Percentiles rank a stretch among this genome's conserved stretches.
Evolutionary conservation across 305 asterid genomes (phyloP).

Genomic region (Fraxinus ornus): DNA sequence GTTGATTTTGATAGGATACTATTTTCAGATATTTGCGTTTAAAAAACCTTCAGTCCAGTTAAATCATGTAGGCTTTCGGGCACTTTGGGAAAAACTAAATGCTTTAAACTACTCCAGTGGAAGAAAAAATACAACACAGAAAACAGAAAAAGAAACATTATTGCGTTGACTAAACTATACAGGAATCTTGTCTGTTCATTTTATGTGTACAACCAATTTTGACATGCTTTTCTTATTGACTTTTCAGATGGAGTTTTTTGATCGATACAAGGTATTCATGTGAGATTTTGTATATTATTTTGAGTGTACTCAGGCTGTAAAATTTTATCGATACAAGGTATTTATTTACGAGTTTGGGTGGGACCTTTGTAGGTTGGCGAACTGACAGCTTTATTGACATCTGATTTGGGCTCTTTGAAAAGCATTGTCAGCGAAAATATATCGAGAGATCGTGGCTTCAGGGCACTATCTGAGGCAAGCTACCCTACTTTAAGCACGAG

Average conservation of each 20-base stretch:
- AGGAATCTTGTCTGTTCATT: neutral
- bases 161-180: neutral
- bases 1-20: neutral
- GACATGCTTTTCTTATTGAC: conserved; percentile 17
- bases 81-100: neutral
- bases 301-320: conserved; percentile 3
- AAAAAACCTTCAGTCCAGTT: neutral
- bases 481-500: conserved; percentile 60
- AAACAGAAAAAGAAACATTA: neutral
- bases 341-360: conserved; percentile 20
- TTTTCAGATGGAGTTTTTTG: conserved; percentile 89
- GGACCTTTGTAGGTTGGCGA: conserved; percentile 73
- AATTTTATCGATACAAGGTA: no score
- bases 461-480: conserved; percentile 99
- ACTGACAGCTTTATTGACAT: conserved; percentile 76
- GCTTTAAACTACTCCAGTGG: neutral
- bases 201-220: conserved; percentile 24
- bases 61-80: conserved; percentile 2
- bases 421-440: conserved; percentile 81
- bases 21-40: neutral
- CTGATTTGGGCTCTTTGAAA: conserved; percentile 91
- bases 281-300: conserved; percentile 20
- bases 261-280: conserved; percentile 73
- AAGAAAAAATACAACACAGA: neutral
- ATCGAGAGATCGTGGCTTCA: conserved; percentile 97